phyloP scores from a whole-genome alignment of 2,329 filamentous ascomycete species.

The Penicillium brevicompactum region DNA sequence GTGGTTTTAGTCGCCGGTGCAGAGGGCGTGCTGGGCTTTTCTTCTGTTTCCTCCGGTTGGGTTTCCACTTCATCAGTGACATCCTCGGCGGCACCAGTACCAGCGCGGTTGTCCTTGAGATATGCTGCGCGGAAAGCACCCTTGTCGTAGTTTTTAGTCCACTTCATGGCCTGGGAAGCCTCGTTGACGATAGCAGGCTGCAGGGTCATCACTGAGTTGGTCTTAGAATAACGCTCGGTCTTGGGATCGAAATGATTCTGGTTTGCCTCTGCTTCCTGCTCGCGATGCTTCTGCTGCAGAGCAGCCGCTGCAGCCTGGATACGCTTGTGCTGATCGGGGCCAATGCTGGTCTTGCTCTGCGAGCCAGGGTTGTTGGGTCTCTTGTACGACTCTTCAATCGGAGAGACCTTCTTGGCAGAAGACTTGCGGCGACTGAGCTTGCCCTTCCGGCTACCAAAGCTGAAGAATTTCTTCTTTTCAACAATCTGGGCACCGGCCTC shows the following conservation, averaged over 20 bases:
- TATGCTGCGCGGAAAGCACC: constrained; percentile 84
- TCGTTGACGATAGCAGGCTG: constrained; percentile 83
- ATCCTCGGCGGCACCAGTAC: constrained; percentile 62
- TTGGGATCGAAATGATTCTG: constrained; percentile 57
- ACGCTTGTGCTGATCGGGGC: constrained; percentile 85
- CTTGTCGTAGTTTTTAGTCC: constrained; percentile 94
- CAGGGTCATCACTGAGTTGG: constrained; percentile 84
- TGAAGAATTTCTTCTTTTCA: constrained; percentile 93
- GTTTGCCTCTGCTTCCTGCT: constrained; percentile 55
- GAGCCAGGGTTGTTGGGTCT: constrained; percentile 53
- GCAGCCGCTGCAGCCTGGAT: constrained; percentile 89
- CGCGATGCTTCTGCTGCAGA: constrained; percentile 70
- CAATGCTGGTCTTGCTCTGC: constrained; percentile 79
- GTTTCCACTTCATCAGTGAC: constrained; percentile 35
- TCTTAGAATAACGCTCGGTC: constrained; percentile 68
- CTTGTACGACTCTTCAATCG: constrained; percentile 55
- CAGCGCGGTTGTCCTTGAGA: constrained; percentile 71
- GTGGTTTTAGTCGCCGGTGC: constrained; percentile 27
- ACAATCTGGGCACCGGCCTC: constrained; percentile 86
- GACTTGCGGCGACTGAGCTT: constrained; percentile 71
- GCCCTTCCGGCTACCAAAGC: constrained; percentile 72
- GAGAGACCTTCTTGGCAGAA: constrained; percentile 60
- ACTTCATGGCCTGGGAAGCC: constrained; percentile 92
- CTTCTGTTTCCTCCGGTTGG: constrained; percentile 30
- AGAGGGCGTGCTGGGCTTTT: constrained; percentile 30